Evolutionary conservation across 768 basidiomycete species (phyloP).

Genomic region (Cubamyces lactineus): DNA sequence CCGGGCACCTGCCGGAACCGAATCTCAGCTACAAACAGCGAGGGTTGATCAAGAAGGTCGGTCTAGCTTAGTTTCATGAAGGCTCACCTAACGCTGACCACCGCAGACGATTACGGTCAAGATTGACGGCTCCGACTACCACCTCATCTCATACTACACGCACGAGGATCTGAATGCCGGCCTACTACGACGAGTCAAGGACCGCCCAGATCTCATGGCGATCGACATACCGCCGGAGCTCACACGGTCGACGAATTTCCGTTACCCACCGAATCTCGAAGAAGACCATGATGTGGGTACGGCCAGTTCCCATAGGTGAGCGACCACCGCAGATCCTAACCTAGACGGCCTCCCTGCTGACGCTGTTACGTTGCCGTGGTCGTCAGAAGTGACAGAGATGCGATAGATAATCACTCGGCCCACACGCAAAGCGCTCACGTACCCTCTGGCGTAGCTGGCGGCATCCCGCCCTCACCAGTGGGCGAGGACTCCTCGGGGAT

Average conservation of each 20-base stretch:
- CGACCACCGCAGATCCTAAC: slow-evolving; percentile 24
- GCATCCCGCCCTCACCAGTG: slow-evolving; percentile 13
- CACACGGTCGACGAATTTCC: slow-evolving; percentile 79
- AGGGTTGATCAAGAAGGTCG: slow-evolving; percentile 83
- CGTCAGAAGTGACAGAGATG: slow-evolving; percentile 31
- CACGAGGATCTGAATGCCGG: slow-evolving; percentile 76
- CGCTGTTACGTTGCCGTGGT: slow-evolving; percentile 18
- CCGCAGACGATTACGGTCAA: slow-evolving; percentile 82
- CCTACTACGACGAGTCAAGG: slow-evolving; percentile 69
- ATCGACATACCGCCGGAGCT: slow-evolving; percentile 77
- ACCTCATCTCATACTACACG: slow-evolving; percentile 84
- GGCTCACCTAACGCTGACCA: neutral
- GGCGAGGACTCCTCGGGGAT: slow-evolving; percentile 31
- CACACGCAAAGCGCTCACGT: slow-evolving; percentile 16
- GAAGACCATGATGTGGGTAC: slow-evolving; percentile 46
- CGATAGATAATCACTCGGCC: slow-evolving; percentile 26
- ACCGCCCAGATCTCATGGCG: slow-evolving; percentile 69
- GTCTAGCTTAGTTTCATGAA: slow-evolving; percentile 7
- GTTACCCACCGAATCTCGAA: slow-evolving; percentile 81
- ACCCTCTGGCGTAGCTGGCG: slow-evolving; percentile 11
- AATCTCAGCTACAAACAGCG: slow-evolving; percentile 38
- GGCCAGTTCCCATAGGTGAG: slow-evolving; percentile 72
- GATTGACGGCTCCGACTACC: slow-evolving; percentile 78
- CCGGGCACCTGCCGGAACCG: slow-evolving; percentile 24
- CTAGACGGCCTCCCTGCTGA: slow-evolving; percentile 10